Base-by-base conservation (phyloP, 768 basidiomycete genomes). In the Lentinula sp. region DNA sequence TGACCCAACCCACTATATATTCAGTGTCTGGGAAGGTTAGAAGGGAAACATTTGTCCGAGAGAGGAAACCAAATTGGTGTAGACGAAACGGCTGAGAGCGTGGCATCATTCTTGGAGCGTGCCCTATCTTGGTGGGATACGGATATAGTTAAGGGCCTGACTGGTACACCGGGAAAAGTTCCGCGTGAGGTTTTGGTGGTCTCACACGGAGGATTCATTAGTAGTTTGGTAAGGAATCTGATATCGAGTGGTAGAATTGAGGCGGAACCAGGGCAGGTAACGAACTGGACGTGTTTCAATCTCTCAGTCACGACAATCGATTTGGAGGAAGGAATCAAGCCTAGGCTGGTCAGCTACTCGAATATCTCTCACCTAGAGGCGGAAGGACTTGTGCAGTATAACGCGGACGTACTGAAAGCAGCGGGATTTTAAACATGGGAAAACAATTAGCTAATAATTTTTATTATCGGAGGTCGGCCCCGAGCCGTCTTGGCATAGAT, bases 181-280 rank as follows among this genome's bases (percentile, higher is more conserved):
- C 70, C 78, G 39, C 68, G 71, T 57, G 71, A 79, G 61, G 75
- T 90, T 49, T 76, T 93, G 35, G 79, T 86, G 12, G 81, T 84
- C 61, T 82, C 85, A 45, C 90, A 93, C 60, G 88, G 88, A 2
- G 88, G 82, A 0, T 78, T 82, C 66, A 88, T 91, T 61, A 71
- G 73, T 18, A 74, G 76, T 33, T 75, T 91, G 58, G 73, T 87
- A 61, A 74, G 74, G 18, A 72, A 68, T 43, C 67, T 90, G 66
- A 64, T 81, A n/a, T 71, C 73, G 20, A 77, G 75, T 36, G 58
- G 58, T 33, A 48, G 68, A 77, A 37, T 69, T 74, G 64, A 64
- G 81, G 56, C 64, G 59, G 52, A 75, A 74, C 58, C 69, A 23
- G 67, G 72, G 15, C 36, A 74, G 1, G 74, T 79, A 28, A 65